Conservation (phyloP, 345 rosid species). For the Leavenworthia alabamica region DNA sequence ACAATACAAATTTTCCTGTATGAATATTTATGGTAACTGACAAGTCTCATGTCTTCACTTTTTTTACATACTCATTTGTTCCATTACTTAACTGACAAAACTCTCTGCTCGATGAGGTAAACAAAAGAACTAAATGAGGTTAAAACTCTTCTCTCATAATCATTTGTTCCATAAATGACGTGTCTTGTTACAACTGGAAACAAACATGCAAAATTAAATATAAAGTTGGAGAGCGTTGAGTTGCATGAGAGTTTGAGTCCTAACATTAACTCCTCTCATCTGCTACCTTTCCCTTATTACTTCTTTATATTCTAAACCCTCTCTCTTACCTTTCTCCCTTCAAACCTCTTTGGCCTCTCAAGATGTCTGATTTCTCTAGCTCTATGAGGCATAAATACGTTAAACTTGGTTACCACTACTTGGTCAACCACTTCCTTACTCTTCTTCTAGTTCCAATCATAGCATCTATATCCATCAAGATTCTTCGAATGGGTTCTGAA, state of each 20-base stretch:
- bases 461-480: conserved; percentile 32
- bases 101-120: not conserved
- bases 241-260: conserved; percentile 20
- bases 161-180: conserved; percentile 14
- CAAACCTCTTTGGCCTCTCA: conserved; percentile 12
- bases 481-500: conserved; percentile 48
- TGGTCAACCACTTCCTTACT: conserved; percentile 56
- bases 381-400: conserved; percentile 66
- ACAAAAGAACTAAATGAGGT: not conserved
- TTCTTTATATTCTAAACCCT: conserved; percentile 20
- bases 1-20: not conserved
- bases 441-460: conserved; percentile 47
- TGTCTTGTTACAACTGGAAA: conserved; percentile 18
- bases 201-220: not conserved
- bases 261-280: conserved; percentile 27
- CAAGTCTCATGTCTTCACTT: not conserved
- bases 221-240: conserved; percentile 23
- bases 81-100: too few species aligned
- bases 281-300: not conserved
- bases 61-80: not conserved
- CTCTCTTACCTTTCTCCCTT: not conserved
- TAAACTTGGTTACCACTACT: conserved; percentile 66
- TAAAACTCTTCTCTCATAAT: not conserved
- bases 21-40: not conserved
- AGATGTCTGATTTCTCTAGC: conserved; percentile 41